Percentiles rank a stretch among this genome's conserved stretches.
These are phyloP conservation scores for Zoysia pacifica DNA, from an alignment of 176 grass and related monocot species.

Conservation along the genomic window DNA sequence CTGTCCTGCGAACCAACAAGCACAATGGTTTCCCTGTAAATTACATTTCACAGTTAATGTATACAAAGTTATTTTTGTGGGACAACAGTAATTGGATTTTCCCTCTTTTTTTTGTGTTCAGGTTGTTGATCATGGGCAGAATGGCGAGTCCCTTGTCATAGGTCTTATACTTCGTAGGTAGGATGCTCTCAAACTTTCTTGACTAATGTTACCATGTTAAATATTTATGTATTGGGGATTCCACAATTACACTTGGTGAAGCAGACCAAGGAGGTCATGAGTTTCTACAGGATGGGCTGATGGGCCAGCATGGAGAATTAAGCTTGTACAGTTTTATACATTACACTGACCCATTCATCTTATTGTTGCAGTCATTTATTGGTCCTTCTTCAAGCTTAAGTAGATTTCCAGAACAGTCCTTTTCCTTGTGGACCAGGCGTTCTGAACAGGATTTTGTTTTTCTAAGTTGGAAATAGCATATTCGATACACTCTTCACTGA, in stretches of 20 bases:
- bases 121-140: constrained; percentile 84
- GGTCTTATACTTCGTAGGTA: constrained; percentile 99
- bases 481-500: constrained; percentile 13
- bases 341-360: constrained; percentile 12
- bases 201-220: constrained; percentile 15
- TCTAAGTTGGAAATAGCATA: constrained; percentile 18
- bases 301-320: neutral
- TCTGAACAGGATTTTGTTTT: constrained; percentile 71
- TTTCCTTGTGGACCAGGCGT: constrained; percentile 89
- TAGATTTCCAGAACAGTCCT: constrained; percentile 95
- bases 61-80: constrained; percentile 3
- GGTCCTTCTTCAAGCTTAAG: constrained; percentile 92
- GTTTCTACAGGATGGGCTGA: neutral
- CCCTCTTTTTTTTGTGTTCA: constrained; percentile 28
- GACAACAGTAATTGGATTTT: constrained; percentile 15
- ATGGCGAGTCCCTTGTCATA: constrained; percentile 87
- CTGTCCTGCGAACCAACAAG: constrained; percentile 73
- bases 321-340: neutral
- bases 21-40: constrained; percentile 98
- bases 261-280: neutral
- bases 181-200: constrained; percentile 7
- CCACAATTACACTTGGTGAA: neutral
- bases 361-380: constrained; percentile 74
- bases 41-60: constrained; percentile 2
- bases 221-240: neutral